Evolutionary conservation across 768 basidiomycete species (phyloP), one percentile per base, ranked within the genome.

Genomic region (Boletus speciosus): DNA sequence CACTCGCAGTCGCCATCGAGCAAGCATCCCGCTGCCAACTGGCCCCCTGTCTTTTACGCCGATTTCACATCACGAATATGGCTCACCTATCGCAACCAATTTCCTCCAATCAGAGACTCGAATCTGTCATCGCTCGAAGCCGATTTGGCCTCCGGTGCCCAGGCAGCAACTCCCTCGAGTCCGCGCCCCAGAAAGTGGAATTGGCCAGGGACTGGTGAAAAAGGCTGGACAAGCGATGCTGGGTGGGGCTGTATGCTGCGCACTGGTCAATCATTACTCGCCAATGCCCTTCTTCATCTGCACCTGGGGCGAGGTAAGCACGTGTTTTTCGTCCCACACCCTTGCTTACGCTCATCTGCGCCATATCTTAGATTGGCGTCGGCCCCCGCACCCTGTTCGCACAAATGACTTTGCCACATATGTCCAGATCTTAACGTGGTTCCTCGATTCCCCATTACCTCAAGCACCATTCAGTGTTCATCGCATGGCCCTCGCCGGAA

Each of bases 221-320:
- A 85, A 63, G 89, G 87, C 0, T 88, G 93, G 81, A 86, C 88
- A 15, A 86, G 81, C 58, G 92, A 95, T 71, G 76, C 87, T 0
- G 92, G 93, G 0, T 94, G 92, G 92, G 92, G 92, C 0, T 95
- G 93, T 65, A 95, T 95, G 92, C 68, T 95, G 38, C 73, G 92
- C 27, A 95, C 92, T 0, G 92, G 91, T 1, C 92, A 95, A 69
- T 86, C 85, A 52, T 62, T 95, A 55, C 74, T 95, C 23, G 92
- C 89, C 7, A 93, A 90, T 51, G 81, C 90, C 1, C 72, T 95
- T n/a, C 69, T 90, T 14, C 77, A 85, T 67, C 72, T 86, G 6
- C 88, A 93, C 72, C 74, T 95, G 0, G 87, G 88, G 15, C 74
- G 88, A 71, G 85, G 88, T 87, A 61, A 51, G 72, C 58, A 40